Evolutionary conservation across 306 rosid genomes (phyloP).

Genomic region (Dalbergia oliveri): DNA sequence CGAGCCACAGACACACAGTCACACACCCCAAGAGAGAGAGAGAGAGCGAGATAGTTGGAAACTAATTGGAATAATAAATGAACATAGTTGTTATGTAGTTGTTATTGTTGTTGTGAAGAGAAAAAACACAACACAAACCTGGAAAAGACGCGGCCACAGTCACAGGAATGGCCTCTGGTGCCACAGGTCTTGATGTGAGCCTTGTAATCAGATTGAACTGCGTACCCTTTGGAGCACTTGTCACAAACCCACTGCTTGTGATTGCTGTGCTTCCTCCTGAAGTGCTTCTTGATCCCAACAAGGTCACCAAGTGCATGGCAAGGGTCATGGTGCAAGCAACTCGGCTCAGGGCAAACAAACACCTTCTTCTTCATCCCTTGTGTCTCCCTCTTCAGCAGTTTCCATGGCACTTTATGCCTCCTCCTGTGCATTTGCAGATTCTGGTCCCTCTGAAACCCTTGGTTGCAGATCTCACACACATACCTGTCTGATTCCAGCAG

Average conservation of each 20-base stretch:
- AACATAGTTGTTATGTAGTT: not conserved
- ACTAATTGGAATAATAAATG: not conserved
- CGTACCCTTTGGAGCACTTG: constrained; percentile 89
- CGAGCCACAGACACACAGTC: constrained; percentile 23
- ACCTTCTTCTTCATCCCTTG: constrained; percentile 77
- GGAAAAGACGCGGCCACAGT: constrained; percentile 99
- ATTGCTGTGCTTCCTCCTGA: constrained; percentile 85
- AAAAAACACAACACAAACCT: constrained; percentile 56
- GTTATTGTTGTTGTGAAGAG: not conserved
- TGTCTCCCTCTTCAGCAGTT: constrained; percentile 72
- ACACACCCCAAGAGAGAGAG: constrained; percentile 1
- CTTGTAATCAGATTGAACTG: constrained; percentile 96
- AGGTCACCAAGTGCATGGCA: constrained; percentile 95
- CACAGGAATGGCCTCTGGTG: constrained; percentile 98
- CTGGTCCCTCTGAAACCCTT: constrained; percentile 97
- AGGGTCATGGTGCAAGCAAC: constrained; percentile 89
- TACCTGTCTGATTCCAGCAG: constrained; percentile 87
- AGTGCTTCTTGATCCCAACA: constrained; percentile 94
- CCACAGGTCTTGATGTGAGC: constrained; percentile 99
- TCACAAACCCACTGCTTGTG: constrained; percentile 97
- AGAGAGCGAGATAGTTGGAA: constrained; percentile 9
- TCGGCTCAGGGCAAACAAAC: constrained; percentile 90
- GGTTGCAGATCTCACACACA: constrained; percentile 99
- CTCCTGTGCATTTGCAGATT: constrained; percentile 98
- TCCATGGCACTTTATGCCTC: constrained; percentile 96